Evolutionary conservation across 345 rosid genomes (phyloP).

Genomic region (Aquilaria yunnanensis): DNA sequence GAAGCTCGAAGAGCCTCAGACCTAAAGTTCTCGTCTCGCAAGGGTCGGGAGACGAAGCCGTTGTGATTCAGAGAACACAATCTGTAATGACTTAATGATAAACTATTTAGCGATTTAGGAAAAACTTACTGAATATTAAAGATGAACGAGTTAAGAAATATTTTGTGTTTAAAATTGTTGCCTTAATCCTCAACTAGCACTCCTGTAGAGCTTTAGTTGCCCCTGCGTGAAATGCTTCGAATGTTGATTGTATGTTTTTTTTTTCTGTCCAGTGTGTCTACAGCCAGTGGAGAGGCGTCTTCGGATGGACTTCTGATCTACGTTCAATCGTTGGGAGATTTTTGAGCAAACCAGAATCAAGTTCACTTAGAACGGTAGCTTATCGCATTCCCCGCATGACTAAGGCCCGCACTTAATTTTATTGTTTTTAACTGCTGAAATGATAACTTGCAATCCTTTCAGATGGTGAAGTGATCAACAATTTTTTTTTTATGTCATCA

Average conservation of each 20-base stretch:
- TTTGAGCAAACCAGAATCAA: conserved; percentile 55
- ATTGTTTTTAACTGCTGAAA: too few relatives aligned
- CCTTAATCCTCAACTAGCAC: not conserved
- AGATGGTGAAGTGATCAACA: too few relatives aligned
- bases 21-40: conserved; percentile 42
- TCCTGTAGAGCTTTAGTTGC: not conserved
- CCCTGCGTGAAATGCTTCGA: too few relatives aligned
- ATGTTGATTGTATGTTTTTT: not conserved
- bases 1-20: conserved; percentile 31
- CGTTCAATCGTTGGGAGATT: conserved; percentile 64
- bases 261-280: conserved; percentile 53
- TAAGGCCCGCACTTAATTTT: too few relatives aligned
- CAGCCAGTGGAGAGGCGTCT: conserved; percentile 81
- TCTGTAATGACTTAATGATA: conserved; percentile 30
- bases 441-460: too few relatives aligned
- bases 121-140: not conserved
- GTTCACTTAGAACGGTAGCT: conserved; percentile 51
- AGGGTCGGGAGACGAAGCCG: conserved; percentile 80
- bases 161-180: not conserved
- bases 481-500: too few relatives aligned
- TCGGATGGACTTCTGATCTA: conserved; percentile 60
- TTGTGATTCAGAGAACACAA: conserved; percentile 71
- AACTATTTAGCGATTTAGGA: too few relatives aligned
- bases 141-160: not conserved
- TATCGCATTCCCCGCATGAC: not conserved